Evolutionary conservation across 192 early-diverging fungal species (phyloP).

Genomic region (Coemansia umbellata): DNA sequence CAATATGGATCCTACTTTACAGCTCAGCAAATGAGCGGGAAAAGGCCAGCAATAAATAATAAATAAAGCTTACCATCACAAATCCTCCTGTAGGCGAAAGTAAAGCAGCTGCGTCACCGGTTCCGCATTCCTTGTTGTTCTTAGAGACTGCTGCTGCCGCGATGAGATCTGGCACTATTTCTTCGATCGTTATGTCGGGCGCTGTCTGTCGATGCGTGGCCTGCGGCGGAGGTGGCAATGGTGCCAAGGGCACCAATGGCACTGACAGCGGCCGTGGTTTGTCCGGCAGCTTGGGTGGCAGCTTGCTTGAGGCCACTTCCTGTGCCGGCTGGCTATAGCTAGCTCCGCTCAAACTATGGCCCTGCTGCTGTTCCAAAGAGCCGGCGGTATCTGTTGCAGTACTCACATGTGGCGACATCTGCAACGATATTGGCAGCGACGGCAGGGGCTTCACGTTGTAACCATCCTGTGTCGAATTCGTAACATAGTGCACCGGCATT

Average conservation of each 20-base stretch:
- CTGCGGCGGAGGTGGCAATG: background rate
- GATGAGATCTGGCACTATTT: background rate
- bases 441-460: background rate
- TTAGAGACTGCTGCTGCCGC: background rate
- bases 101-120: background rate
- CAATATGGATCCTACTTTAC: too few relatives aligned
- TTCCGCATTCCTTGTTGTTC: background rate
- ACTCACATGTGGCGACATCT: slow-evolving; percentile 2
- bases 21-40: too few relatives aligned
- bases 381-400: too few relatives aligned
- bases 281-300: slow-evolving; percentile 10
- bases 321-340: too few relatives aligned
- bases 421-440: slow-evolving; percentile 4
- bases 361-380: too few relatives aligned
- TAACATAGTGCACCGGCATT: slow-evolving; percentile 21
- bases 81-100: slow-evolving; percentile 11
- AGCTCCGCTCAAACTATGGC: too few relatives aligned
- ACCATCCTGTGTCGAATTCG: background rate
- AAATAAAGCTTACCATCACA: slow-evolving; percentile 27
- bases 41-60: too few relatives aligned
- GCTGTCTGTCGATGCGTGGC: background rate
- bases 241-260: slow-evolving; percentile 4
- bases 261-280: slow-evolving; percentile 33
- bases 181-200: background rate
- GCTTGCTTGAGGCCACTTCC: background rate